Base-by-base conservation (phyloP, 2,329 filamentous ascomycete genomes). In the Camptophora hylomeconis region DNA sequence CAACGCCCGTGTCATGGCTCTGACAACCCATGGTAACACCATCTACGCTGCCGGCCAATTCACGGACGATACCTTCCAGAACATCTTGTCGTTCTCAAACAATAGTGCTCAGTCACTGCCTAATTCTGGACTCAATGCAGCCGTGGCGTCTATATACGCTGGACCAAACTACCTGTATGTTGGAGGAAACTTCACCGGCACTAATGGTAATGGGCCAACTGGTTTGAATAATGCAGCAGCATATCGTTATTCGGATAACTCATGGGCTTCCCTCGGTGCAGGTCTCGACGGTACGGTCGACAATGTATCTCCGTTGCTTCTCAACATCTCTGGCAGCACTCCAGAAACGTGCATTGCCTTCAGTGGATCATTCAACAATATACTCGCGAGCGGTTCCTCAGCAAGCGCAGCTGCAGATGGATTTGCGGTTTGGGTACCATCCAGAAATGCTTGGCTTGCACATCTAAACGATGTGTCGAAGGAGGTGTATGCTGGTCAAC, bases 351-450 rank as follows among this genome's bases (percentile, higher is more conserved):
- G 79, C 13, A 67, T 95, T 38, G 74, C 78, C 2, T 62, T 98
- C 35, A 87, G 75, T 26, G 89, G 89, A 5, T 65, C 72, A 35
- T 98, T 98, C 52, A 67, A 69, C 10, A 61, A 73, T 30, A 72
- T 93, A 37, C 67, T 76, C 16, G 69, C 67, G 0, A 87, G 83
- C 43, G 72, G 61, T 19, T 62, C 63, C 39, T 75, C 75, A 40
- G 52, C 64, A 5, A 67, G 72, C 7, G 64, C 75, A 16, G 46
- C 67, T 6, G 79, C 75, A 1, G 56, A 72, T 28, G 84, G 86
- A 2, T 83, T 98, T 46, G 87, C 83, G 9, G 65, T 95, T 20
- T 98, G 89, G 89, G 77, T 95, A 5, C 81, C 81, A 3, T 92
- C 84, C 3, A 65, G 69, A 37, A 67, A 65, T 33, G 89, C 89